Base-by-base conservation (phyloP, 2,329 filamentous ascomycete genomes). In the Fusarium verticillioides region DNA sequence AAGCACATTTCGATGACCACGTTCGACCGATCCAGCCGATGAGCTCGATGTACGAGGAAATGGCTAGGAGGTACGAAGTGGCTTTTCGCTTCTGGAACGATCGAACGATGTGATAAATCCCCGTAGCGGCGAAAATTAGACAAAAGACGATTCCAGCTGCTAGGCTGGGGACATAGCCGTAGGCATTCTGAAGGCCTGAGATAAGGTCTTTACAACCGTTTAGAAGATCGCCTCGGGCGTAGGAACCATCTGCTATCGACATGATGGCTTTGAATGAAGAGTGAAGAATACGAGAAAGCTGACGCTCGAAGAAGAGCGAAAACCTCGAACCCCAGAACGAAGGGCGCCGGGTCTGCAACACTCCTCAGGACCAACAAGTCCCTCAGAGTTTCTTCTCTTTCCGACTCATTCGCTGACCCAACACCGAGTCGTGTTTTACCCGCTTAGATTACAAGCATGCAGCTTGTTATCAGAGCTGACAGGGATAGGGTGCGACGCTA, bases 1-100 rank as follows among this genome's bases (percentile, higher is more conserved):
- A 87, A 3, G 85, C 84, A 60, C 86, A 88, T 54, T 84, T 73
- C 21, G 84, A 77, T 15, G 85, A 86, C 84, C 85, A 87, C 7
- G 84, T 82, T 37, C 86, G 82, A 18, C 81, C 85, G 6, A 81
- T 82, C 86, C 86, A 88, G 39, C 86, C 86, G 47, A 87, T 78
- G 15, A 85, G 67, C 70, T 87, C 86, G 63, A 75, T 65, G 21
- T 70, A 75, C 8, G 72, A 64, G 3, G 72, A 42, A 16, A 75
- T 73, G 1, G 73, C 66, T 19, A 75, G 26, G 2, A 75, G 43
- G 26, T 75, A 75, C 6, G 73, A 75, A 16, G 73, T 75, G 19
- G 63, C 69, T 9, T 60, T 72, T 28, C 62, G 68, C 66, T 63
- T 75, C 36, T 75, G 72, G 34, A 75, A 61, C n/a, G 73, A 75